phyloP scores from a whole-genome alignment of 139 green algal genomes.

The Chlorella sp. region DNA sequence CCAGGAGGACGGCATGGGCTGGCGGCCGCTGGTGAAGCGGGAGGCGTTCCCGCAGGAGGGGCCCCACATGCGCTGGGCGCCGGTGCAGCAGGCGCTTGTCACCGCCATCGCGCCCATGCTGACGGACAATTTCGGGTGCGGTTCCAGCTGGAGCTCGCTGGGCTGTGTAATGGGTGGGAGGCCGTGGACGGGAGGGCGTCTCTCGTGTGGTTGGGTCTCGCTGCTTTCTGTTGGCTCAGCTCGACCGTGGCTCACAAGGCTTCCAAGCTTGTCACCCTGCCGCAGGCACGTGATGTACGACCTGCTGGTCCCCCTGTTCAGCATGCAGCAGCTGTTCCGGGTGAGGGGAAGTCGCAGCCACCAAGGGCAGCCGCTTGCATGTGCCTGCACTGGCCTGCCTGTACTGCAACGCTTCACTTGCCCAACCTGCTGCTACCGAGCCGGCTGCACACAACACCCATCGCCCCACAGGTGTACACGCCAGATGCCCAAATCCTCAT shows the following conservation, averaged over 20 bases:
- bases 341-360: too few relatives aligned
- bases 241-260: too few relatives aligned
- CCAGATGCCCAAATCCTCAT: slow-evolving; percentile 17
- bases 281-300: slow-evolving; percentile 38
- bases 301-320: slow-evolving; percentile 34
- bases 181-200: too few relatives aligned
- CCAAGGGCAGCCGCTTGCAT: too few relatives aligned
- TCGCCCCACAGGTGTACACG: slow-evolving; percentile 2
- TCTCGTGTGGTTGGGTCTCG: too few relatives aligned
- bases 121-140: slow-evolving; percentile 27
- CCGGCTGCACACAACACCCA: too few relatives aligned
- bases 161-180: too few relatives aligned
- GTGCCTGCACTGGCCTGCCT: too few relatives aligned
- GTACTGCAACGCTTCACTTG: too few relatives aligned
- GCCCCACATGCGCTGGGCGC: slow-evolving; percentile 13
- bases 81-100: slow-evolving; percentile 13
- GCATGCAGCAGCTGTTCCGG: slow-evolving; percentile 39
- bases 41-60: background rate
- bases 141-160: background rate
- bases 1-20: background rate
- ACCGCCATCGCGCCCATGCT: background rate
- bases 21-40: slow-evolving; percentile 12
- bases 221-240: background rate
- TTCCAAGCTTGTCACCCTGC: too few relatives aligned
- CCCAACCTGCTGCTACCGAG: too few relatives aligned